These are phyloP conservation scores for Hanseniaspora uvarum DNA, from an alignment of 1,139 yeast species.

Conservation along the genomic window DNA sequence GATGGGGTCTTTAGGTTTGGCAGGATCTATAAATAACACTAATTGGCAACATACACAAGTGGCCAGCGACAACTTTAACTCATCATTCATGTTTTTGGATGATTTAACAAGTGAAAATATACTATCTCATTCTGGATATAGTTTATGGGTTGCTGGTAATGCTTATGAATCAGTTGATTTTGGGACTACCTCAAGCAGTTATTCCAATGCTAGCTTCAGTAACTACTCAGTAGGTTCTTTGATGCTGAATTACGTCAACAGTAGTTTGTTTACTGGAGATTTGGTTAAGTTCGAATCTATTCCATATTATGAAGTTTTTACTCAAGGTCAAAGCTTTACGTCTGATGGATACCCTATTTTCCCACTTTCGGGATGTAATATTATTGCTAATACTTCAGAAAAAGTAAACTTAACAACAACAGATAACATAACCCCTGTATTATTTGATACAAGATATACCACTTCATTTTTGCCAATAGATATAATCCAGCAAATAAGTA, in stretches of 20 bases:
- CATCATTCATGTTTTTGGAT: constrained; percentile 38
- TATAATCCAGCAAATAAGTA: constrained; percentile 53
- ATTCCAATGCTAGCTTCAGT: constrained; percentile 19
- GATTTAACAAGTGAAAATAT: constrained; percentile 30
- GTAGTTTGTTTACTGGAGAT: constrained; percentile 38
- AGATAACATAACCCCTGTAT: constrained; percentile 41
- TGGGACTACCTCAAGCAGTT: not conserved
- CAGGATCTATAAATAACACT: constrained; percentile 30
- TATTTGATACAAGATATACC: constrained; percentile 51
- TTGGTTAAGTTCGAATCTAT: constrained; percentile 42
- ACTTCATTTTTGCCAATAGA: constrained; percentile 50
- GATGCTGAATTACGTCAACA: constrained; percentile 52
- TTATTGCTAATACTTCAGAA: constrained; percentile 37
- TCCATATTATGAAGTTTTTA: constrained; percentile 34
- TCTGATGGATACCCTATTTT: constrained; percentile 43
- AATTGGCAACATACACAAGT: constrained; percentile 19
- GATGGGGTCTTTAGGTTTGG: constrained; percentile 53
- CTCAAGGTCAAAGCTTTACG: constrained; percentile 27
- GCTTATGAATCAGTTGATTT: not conserved
- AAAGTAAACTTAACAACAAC: constrained; percentile 33
- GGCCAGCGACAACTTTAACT: constrained; percentile 24
- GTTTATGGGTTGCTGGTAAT: constrained; percentile 40
- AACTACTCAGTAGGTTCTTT: constrained; percentile 34
- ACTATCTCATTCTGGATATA: constrained; percentile 44
- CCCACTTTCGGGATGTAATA: constrained; percentile 44